Percentiles rank a stretch among this genome's conserved stretches.
These are phyloP conservation scores for Termitomyces sp. DNA, from an alignment of 768 basidiomycete genomes.

Conservation along the genomic window DNA sequence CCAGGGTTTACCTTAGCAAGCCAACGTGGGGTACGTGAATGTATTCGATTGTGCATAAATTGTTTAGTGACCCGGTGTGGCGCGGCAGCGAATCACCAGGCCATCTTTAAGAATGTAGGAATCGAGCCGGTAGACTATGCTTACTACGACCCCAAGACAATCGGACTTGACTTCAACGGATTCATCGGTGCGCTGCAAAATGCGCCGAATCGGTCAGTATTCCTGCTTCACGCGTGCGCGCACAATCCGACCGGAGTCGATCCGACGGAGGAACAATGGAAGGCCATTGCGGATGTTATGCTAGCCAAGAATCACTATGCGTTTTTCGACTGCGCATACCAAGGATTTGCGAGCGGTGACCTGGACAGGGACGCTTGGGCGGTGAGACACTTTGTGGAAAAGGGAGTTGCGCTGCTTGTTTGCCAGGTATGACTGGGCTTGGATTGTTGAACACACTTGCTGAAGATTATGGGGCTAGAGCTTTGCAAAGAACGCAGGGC, in stretches of 20 bases:
- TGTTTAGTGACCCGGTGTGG: neutral
- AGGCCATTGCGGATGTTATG: constrained; percentile 68
- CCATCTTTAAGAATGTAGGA: constrained; percentile 88
- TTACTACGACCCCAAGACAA: constrained; percentile 92
- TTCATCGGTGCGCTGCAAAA: constrained; percentile 55
- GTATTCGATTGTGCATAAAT: neutral
- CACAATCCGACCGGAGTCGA: constrained; percentile 98
- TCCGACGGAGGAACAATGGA: constrained; percentile 87
- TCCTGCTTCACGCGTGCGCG: constrained; percentile 91
- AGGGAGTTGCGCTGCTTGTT: constrained; percentile 71
- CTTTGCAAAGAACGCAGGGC: constrained; percentile 95
- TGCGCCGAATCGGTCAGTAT: constrained; percentile 76
- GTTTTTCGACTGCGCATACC: constrained; percentile 96
- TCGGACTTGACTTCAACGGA: constrained; percentile 78
- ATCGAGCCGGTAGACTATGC: constrained; percentile 84
- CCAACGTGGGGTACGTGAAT: constrained; percentile 85
- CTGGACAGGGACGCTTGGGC: constrained; percentile 91
- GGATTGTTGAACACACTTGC: neutral
- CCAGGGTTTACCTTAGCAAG: constrained; percentile 80
- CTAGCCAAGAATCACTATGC: constrained; percentile 74
- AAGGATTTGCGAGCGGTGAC: constrained; percentile 94
- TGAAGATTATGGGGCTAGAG: constrained; percentile 47
- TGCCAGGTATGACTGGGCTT: constrained; percentile 65
- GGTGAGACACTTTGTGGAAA: constrained; percentile 80
- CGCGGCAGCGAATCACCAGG: constrained; percentile 76